Evolutionary conservation across 257 asterid species (phyloP).

Genomic region (Solanum sejunctum): DNA sequence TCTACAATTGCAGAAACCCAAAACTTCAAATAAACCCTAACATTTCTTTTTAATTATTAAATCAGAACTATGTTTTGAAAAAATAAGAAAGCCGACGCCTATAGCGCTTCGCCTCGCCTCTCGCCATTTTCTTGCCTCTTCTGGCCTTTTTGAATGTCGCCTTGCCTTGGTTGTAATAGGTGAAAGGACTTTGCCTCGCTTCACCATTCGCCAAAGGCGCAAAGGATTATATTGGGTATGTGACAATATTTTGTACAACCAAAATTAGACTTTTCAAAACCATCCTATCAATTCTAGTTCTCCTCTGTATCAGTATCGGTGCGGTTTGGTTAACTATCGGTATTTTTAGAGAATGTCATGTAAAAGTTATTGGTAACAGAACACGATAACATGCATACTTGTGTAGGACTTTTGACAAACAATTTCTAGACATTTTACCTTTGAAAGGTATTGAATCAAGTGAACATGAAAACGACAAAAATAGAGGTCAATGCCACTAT

Average conservation of each 20-base stretch:
- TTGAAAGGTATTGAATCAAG: background rate
- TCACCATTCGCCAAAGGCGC: too few relatives aligned
- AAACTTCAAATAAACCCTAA: too few relatives aligned
- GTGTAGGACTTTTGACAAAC: background rate
- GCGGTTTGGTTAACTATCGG: background rate
- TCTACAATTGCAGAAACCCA: too few relatives aligned
- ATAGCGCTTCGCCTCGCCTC: too few relatives aligned
- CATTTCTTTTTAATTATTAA: too few relatives aligned
- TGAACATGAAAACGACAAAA: background rate
- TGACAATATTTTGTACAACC: background rate
- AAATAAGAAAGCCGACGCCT: too few relatives aligned
- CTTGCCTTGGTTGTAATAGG: too few relatives aligned
- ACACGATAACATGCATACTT: background rate
- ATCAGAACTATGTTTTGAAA: too few relatives aligned
- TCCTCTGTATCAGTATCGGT: background rate
- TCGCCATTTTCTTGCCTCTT: too few relatives aligned
- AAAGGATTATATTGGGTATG: background rate
- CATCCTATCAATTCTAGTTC: background rate
- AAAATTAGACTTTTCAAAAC: background rate
- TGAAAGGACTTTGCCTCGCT: too few relatives aligned
- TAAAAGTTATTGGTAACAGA: background rate
- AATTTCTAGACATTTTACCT: background rate
- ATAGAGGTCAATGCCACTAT: background rate
- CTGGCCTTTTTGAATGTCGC: too few relatives aligned
- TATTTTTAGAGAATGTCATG: background rate